A percentile compares a stretch with the other conserved stretches of the same genome.
Evolutionary conservation across 1,284 basidiomycete species (phyloP).

Genomic region (Leccinum pachyderme): DNA sequence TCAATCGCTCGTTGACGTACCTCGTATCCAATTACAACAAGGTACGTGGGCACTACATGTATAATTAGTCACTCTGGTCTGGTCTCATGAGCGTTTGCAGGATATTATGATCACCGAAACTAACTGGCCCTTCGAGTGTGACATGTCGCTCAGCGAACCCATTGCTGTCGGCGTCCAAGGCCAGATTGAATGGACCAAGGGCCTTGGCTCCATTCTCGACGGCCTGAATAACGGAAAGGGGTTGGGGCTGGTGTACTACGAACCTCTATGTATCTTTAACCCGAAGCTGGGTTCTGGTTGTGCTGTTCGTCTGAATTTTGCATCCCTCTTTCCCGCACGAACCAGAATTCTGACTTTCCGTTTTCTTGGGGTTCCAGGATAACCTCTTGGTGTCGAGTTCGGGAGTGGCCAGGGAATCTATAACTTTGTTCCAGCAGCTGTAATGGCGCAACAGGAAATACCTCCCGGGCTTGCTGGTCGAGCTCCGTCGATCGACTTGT

Average conservation of each 20-base stretch:
- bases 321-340: not conserved
- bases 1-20: conserved; percentile 1
- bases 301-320: conserved; percentile 4
- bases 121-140: conserved; percentile 12
- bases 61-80: not conserved
- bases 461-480: not conserved
- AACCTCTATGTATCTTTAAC: conserved; percentile 13
- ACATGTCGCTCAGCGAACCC: conserved; percentile 14
- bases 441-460: not conserved
- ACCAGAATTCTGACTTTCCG: not conserved
- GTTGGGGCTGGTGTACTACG: conserved; percentile 13
- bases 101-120: conserved; percentile 19
- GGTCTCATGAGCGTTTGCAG: conserved; percentile 11
- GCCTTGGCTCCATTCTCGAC: not conserved
- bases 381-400: conserved; percentile 7
- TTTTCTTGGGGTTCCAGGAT: conserved; percentile 1
- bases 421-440: conserved; percentile 9
- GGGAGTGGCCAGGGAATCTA: conserved; percentile 10
- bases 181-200: conserved; percentile 9
- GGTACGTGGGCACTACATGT: conserved; percentile 2
- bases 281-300: conserved; percentile 7
- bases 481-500: not conserved
- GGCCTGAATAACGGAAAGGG: conserved; percentile 3
- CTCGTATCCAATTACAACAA: conserved; percentile 13
- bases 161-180: conserved; percentile 5